Evolutionary conservation across 1,139 yeast genomes (phyloP).

Genomic region (Candida anutae): DNA sequence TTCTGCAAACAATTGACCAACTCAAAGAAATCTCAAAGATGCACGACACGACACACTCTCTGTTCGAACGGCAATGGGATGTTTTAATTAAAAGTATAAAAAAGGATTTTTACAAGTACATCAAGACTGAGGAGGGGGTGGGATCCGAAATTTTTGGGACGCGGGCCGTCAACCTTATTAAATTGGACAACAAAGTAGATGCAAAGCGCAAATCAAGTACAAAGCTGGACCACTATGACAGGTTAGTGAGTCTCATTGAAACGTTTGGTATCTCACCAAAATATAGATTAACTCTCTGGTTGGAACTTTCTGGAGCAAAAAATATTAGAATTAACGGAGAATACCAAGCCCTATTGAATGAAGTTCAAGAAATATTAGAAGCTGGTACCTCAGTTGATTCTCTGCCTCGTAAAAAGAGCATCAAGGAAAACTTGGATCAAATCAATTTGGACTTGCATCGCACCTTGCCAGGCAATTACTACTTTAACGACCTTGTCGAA

Average conservation of each 20-base stretch:
- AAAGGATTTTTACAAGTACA: conserved; percentile 16
- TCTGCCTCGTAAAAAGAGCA: conserved; percentile 1
- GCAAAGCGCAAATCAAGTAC: conserved; percentile 1
- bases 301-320: conserved; percentile 47
- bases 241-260: conserved; percentile 29
- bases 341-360: conserved; percentile 25
- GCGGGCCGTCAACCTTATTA: conserved; percentile 23
- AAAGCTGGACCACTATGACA: conserved; percentile 7
- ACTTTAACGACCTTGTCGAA: conserved; percentile 31
- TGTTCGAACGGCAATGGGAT: conserved; percentile 29
- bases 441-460: conserved; percentile 49
- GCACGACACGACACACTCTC: conserved; percentile 25
- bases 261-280: conserved; percentile 42
- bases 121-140: conserved; percentile 7
- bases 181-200: conserved; percentile 9
- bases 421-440: conserved; percentile 31
- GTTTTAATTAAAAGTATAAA: conserved; percentile 19
- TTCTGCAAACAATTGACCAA: conserved; percentile 13
- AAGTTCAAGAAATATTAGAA: conserved; percentile 4
- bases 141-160: conserved; percentile 29
- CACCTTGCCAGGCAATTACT: conserved; percentile 50
- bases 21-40: conserved; percentile 25
- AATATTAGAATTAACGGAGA: conserved; percentile 42
- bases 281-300: conserved; percentile 44
- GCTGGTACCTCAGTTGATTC: no score